phyloP scores from a whole-genome alignment of 441 rosid genomes.

The Pelargonium fulgidum region DNA sequence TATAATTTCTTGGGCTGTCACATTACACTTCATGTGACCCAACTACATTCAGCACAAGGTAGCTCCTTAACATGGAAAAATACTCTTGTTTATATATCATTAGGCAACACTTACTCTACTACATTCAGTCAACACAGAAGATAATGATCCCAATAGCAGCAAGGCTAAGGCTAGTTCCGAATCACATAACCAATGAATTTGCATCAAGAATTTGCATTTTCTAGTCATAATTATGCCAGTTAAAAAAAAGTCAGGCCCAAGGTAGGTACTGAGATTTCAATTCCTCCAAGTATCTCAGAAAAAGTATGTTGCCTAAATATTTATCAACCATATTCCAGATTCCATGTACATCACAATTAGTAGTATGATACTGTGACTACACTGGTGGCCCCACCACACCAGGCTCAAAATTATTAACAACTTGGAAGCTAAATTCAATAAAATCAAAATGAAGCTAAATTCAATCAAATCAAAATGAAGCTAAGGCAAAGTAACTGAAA shows the following conservation, averaged over 20 bases:
- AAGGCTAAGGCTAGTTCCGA: not conserved
- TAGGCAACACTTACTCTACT: too few relatives aligned
- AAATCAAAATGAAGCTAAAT: not conserved
- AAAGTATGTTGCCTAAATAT: not conserved
- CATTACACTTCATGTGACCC: too few relatives aligned
- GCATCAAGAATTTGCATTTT: not conserved
- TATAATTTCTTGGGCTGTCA: too few relatives aligned
- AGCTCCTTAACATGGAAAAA: not conserved
- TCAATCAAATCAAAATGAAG: not conserved
- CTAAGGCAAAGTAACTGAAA: not conserved
- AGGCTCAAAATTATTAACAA: not conserved
- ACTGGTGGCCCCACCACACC: not conserved
- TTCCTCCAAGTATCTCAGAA: not conserved
- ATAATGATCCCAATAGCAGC: not conserved
- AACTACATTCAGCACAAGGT: not conserved
- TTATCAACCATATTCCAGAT: not conserved
- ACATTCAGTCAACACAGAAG: not conserved
- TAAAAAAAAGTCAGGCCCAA: not conserved
- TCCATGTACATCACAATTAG: not conserved
- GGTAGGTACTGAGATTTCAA: not conserved
- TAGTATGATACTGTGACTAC: not conserved
- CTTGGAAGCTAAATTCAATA: conserved; percentile 1
- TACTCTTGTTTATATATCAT: not conserved
- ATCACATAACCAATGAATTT: not conserved
- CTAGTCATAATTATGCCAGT: not conserved